Percentiles rank a stretch among this genome's conserved stretches.
These are phyloP conservation scores for Sporothrix pallida DNA, from an alignment of 2,329 filamentous ascomycete species.

Conservation along the genomic window DNA sequence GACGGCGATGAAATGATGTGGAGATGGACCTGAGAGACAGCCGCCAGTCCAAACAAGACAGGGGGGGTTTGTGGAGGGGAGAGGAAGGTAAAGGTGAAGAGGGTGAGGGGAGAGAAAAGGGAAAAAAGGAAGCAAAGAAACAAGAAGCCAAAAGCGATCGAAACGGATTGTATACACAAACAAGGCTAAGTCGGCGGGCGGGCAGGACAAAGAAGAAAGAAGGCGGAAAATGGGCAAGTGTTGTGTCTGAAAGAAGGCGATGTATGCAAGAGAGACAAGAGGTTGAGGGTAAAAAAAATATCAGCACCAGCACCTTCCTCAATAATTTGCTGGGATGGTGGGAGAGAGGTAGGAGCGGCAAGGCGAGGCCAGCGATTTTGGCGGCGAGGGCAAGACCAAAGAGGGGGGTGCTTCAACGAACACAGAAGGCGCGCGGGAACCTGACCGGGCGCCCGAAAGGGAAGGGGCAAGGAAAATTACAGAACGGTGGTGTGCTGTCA, in stretches of 20 bases:
- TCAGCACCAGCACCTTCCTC: slow-evolving; percentile 5
- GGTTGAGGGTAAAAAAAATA: slow-evolving; percentile 12
- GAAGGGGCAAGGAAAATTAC: background rate
- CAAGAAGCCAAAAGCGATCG: slow-evolving; percentile 5
- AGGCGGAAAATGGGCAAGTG: background rate
- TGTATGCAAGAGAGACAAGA: background rate
- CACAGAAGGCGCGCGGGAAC: background rate
- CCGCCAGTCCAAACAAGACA: slow-evolving; percentile 21
- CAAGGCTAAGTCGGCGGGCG: slow-evolving; percentile 8
- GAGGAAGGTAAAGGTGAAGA: background rate
- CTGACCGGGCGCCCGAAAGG: slow-evolving; percentile 18
- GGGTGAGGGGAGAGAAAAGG: background rate
- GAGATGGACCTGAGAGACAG: slow-evolving; percentile 22
- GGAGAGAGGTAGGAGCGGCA: slow-evolving; percentile 5
- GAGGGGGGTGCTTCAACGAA: background rate
- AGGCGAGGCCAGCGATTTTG: slow-evolving; percentile 1
- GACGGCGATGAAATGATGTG: slow-evolving; percentile 13
- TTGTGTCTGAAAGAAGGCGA: background rate
- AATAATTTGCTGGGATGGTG: slow-evolving; percentile 20
- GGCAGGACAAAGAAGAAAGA: slow-evolving; percentile 16
- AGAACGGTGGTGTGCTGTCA: background rate
- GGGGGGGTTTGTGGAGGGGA: slow-evolving; percentile 17
- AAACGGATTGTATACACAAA: slow-evolving; percentile 19
- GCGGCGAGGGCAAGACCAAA: slow-evolving; percentile 10
- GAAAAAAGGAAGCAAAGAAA: slow-evolving; percentile 15